Evolutionary conservation across 164 flowering plant species (phyloP).

Genomic region (Berberis vulgaris): DNA sequence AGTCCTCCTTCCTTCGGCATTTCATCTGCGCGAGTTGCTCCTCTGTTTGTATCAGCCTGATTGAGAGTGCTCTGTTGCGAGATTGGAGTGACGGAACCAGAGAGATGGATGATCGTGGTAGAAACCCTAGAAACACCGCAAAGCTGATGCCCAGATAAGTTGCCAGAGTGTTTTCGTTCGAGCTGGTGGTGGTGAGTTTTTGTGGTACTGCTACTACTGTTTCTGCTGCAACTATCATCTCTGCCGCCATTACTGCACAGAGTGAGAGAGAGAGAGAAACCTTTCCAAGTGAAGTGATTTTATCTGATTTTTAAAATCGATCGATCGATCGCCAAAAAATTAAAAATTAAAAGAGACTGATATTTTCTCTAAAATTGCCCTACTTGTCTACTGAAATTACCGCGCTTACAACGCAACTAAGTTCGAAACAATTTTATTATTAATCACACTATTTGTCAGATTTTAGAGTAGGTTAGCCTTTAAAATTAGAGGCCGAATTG

Average conservation of each 20-base stretch:
- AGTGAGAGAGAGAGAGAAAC: background rate
- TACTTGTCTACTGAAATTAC: too few species aligned
- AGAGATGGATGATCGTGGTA: constrained; percentile 29
- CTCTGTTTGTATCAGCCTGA: constrained; percentile 42
- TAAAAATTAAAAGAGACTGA: too few species aligned
- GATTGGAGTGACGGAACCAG: constrained; percentile 29
- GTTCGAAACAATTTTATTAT: too few species aligned
- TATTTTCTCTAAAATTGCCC: too few species aligned
- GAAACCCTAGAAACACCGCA: constrained; percentile 32
- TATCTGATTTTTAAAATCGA: too few species aligned
- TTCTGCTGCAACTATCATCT: background rate
- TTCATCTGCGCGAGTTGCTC: constrained; percentile 48
- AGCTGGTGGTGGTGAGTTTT: background rate
- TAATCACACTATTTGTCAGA: too few species aligned
- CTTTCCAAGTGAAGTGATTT: too few species aligned
- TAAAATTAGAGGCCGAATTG: too few species aligned
- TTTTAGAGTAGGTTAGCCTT: too few species aligned
- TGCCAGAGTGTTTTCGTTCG: constrained; percentile 8
- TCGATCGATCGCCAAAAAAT: too few species aligned
- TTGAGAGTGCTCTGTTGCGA: constrained; percentile 28
- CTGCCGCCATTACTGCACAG: constrained; percentile 7
- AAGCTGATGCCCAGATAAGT: constrained; percentile 49
- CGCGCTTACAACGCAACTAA: too few species aligned
- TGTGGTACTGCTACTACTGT: background rate
- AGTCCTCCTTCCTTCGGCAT: constrained; percentile 65